Conservation (phyloP, 2,329 filamentous ascomycete species). For the Neurospora sp. region DNA sequence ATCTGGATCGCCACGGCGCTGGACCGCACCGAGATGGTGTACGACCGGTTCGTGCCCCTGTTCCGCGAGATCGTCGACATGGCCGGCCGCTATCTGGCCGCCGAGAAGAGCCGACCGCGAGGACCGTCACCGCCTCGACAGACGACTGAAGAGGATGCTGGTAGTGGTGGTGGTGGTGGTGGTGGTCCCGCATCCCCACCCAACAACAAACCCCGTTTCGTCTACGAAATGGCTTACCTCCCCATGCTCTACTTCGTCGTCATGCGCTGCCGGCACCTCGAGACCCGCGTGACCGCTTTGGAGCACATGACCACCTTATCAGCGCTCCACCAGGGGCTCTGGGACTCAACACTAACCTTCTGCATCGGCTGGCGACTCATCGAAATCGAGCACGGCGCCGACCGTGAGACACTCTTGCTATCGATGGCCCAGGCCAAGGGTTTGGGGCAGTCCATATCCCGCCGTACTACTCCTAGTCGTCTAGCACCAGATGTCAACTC, state of each 20-base stretch:
- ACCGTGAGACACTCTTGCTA: constrained; percentile 11
- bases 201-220: constrained; percentile 21
- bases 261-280: constrained; percentile 29
- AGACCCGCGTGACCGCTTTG: constrained; percentile 25
- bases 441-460: constrained; percentile 4
- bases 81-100: constrained; percentile 7
- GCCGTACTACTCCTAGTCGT: not conserved
- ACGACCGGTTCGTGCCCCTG: constrained; percentile 22
- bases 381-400: constrained; percentile 29
- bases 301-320: constrained; percentile 22
- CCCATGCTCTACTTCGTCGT: constrained; percentile 28
- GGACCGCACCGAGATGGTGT: constrained; percentile 23
- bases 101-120: not conserved
- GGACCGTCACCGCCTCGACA: not conserved
- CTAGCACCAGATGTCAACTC: not conserved
- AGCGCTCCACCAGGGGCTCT: constrained; percentile 25
- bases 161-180: too few relatives aligned
- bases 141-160: not conserved
- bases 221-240: constrained; percentile 31
- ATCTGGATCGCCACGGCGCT: constrained; percentile 26
- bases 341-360: constrained; percentile 25
- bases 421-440: not conserved
- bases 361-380: constrained; percentile 23
- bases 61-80: constrained; percentile 24
- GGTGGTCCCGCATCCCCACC: not conserved